These are phyloP conservation scores for Corchorus olitorius DNA, from an alignment of 345 rosid genomes.

Conservation along the genomic window DNA sequence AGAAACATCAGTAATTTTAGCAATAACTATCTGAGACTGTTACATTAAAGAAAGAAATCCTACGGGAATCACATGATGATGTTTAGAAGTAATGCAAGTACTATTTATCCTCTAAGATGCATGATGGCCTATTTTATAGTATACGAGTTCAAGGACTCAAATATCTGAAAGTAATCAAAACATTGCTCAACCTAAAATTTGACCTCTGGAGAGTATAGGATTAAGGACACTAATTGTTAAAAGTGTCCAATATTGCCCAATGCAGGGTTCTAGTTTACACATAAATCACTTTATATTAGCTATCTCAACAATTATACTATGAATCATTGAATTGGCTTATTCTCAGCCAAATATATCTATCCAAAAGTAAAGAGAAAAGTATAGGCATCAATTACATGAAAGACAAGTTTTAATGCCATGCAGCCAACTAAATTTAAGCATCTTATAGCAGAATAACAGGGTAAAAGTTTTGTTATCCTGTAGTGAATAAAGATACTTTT, in stretches of 20 bases:
- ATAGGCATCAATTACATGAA: not conserved
- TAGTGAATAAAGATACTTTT: not conserved
- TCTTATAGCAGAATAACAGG: not conserved
- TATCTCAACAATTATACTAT: not conserved
- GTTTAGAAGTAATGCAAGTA: slow-evolving; percentile 7
- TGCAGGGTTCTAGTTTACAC: not conserved
- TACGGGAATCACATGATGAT: not conserved
- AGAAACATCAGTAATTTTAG: not conserved
- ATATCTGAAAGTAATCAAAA: not conserved
- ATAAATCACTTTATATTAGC: not conserved
- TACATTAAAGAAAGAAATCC: not conserved
- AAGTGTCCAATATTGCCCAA: not conserved
- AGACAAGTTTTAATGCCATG: slow-evolving; percentile 1
- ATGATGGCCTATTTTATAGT: not conserved
- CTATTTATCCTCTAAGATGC: not conserved
- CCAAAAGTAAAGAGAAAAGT: not conserved
- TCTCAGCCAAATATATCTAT: not conserved
- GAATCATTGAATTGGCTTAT: not conserved
- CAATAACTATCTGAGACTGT: not conserved
- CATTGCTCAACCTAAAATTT: not conserved
- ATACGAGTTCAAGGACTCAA: not conserved
- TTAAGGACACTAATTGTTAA: not conserved
- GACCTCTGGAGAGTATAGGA: not conserved
- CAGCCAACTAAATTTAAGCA: not conserved
- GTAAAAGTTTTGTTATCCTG: not conserved